Evolutionary conservation across 305 asterid genomes (phyloP), one percentile per base, ranked within the genome.

Genomic region (Andrographis paniculata): DNA sequence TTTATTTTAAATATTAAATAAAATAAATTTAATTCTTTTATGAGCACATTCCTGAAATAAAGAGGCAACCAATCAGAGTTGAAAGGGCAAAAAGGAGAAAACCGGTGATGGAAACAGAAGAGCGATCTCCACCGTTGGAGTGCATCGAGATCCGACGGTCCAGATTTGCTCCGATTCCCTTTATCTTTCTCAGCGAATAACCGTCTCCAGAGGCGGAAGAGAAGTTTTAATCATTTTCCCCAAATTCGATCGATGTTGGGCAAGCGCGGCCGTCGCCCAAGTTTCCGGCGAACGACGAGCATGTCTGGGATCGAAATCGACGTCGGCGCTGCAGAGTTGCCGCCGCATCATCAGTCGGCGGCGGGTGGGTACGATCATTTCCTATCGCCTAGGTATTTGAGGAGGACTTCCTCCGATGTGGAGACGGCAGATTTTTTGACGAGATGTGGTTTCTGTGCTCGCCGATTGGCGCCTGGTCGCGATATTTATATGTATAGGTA

Each of bases 401-500:
- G 44, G 56, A 48, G 57, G 38, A 53, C 14, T 20, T 30, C 20
- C 46, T 48, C 52, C 42, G 56, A 24, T 41, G 65, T 56, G 1
- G 59, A 57, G 42, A 64, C 63, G 41, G 61, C 73, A 16, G 61
- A 61, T 30, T 80, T 80, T 58, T 55, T 80, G 70, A 69, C 59
- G 62, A 60, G 58, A 38, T 80, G 86, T 44, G 75, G 77, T 17
- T 80, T 69, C 31, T 80, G 92, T 64, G 53, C 63, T 67, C 72
- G 77, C 63, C 71, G 70, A 22, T 45, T 77, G 59, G 58, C 64
- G 20, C 73, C 72, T 6, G 68, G 60, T 27, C 76, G 68, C 20
- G 86, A 80, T 40, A 77, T 80, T 50, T 80, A 67, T 46, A 80
- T 80, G 79, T 80, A 80, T 45, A 74, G 86, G 91, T 79, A 11